Base-by-base conservation (phyloP, 495 filamentous ascomycete species). In the Aspergillus asperescens region DNA sequence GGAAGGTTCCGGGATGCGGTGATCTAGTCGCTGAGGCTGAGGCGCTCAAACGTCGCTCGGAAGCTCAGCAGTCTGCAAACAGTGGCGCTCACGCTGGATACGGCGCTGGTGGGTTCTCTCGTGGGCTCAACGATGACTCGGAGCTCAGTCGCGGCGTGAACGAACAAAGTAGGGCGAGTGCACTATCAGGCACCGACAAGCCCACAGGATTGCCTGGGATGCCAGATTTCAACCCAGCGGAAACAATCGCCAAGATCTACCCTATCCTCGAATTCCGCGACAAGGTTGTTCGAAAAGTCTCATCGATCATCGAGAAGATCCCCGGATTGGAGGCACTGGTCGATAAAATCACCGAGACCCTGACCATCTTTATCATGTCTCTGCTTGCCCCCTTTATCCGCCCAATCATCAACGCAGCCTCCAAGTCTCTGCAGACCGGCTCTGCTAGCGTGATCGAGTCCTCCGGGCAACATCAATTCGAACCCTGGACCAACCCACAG, bases 181-280 rank as follows among this genome's bases (percentile, higher is more conserved):
- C 61, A 13, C 44, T 43, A 8, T 24, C 40, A 9, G 20, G 20
- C 12, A 12, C 35, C 16, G 25, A 35, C 40, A 43, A 55, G 38
- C 38, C 52, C 20, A 29, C 41, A 74, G 29, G 77, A 70, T n/a
- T 82, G 87, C 32, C 84, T 81, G 15, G 86, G 84, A 15, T 89
- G 76, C 75, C 84, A 18, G 84, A 81, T 59, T 83, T 96, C 50
- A 92, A 98, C 60, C 88, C 92, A 0, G 77, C 87, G 50, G 86
- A 90, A 61, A 88, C 86, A 3, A 80, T 88, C 0, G 75, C 78
- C 25, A 85, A 90, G 67, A 95, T 98, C 50, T 96, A 96, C 61
- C 93, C 93, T 0, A 95, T 98, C 52, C 79, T 98, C 7, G 81
- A 87, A 47, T 98, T 96, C 74, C 81, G 93, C 31, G 93, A 98